Conservation (phyloP, 768 basidiomycete genomes). For the Crepidotus variabilis region DNA sequence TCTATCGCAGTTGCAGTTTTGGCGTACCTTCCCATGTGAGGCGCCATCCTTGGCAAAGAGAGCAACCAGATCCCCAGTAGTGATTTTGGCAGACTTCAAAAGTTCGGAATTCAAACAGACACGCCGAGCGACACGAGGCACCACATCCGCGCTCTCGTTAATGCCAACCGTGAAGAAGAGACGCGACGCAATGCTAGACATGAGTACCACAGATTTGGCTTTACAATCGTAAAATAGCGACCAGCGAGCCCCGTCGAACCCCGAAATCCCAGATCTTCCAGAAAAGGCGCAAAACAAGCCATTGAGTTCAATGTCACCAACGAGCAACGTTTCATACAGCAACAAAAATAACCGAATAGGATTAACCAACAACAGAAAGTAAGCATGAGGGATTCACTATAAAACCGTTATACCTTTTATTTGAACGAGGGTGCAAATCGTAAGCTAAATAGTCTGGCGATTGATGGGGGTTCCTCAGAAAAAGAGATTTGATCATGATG, state of each 20-base stretch:
- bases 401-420: no score
- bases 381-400: no score
- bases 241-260: constrained; percentile 1
- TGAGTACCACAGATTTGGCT: not conserved
- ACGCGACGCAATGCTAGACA: constrained; percentile 25
- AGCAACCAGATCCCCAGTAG: constrained; percentile 67
- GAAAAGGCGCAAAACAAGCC: no score
- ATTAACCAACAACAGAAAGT: no score
- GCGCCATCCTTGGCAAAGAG: constrained; percentile 39
- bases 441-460: no score
- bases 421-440: no score
- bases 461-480: no score
- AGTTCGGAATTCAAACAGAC: constrained; percentile 60
- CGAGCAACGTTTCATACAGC: no score
- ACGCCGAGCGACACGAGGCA: constrained; percentile 55
- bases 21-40: constrained; percentile 7
- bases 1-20: not conserved
- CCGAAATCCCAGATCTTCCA: no score
- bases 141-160: constrained; percentile 28
- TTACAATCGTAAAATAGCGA: constrained; percentile 2
- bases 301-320: no score
- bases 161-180: constrained; percentile 39
- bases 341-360: no score
- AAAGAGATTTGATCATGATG: no score
- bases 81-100: constrained; percentile 56